These are phyloP conservation scores for Syncephalastrum contaminatum DNA, from an alignment of 371 early-diverging fungal genomes.

Conservation along the genomic window DNA sequence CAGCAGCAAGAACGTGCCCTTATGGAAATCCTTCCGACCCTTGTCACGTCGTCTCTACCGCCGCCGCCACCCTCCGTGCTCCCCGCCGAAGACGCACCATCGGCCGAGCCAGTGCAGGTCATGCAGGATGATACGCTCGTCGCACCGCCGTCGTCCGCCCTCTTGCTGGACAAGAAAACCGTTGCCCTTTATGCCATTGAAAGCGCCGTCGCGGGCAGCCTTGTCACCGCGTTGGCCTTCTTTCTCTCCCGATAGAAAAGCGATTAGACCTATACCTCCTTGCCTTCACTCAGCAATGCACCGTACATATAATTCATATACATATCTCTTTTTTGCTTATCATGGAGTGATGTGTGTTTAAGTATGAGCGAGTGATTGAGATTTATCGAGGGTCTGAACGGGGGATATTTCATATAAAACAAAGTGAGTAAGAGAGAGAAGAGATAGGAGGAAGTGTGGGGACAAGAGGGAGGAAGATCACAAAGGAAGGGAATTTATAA, in stretches of 20 bases:
- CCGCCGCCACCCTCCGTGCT: slow-evolving; percentile 1
- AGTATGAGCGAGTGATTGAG: too few relatives aligned
- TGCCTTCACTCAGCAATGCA: not conserved
- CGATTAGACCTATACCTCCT: not conserved
- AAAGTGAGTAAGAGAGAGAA: too few relatives aligned
- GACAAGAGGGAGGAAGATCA: not conserved
- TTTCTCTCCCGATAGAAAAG: slow-evolving; percentile 29
- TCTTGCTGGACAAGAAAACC: slow-evolving; percentile 9
- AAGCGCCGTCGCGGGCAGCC: slow-evolving; percentile 46
- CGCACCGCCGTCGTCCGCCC: not conserved
- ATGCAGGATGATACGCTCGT: not conserved
- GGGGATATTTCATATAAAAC: too few relatives aligned
- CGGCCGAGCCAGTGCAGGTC: slow-evolving; percentile 4
- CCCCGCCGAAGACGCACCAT: not conserved
- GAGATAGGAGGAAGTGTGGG: not conserved
- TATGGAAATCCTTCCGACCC: too few relatives aligned
- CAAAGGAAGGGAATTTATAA: not conserved
- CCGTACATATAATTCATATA: slow-evolving; percentile 7
- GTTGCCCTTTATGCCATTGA: slow-evolving; percentile 34
- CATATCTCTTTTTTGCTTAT: not conserved
- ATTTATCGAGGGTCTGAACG: too few relatives aligned
- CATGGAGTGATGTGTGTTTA: not conserved
- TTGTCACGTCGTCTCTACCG: too few relatives aligned
- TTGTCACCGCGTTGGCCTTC: slow-evolving; percentile 37
- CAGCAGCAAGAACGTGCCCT: slow-evolving; percentile 21